Percentiles rank a stretch among this genome's conserved stretches.
These are phyloP conservation scores for Fagus crenata DNA, from an alignment of 306 rosid species.

Conservation along the genomic window DNA sequence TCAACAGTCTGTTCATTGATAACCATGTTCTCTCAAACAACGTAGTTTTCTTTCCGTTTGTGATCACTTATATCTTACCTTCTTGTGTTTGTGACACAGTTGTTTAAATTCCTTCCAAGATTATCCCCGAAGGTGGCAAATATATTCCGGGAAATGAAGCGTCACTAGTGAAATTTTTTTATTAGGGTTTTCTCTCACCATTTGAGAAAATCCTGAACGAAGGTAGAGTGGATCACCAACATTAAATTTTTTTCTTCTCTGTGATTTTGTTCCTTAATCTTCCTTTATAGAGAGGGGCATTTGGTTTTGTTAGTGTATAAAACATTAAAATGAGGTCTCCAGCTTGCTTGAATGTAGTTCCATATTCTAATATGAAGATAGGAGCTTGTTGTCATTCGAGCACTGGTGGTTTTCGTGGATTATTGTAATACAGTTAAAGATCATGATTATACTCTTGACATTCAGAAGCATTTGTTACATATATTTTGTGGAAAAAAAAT, in stretches of 20 bases:
- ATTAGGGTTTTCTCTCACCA: background rate
- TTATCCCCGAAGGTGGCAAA: slow-evolving; percentile 79
- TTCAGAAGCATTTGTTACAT: no score
- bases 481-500: background rate
- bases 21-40: background rate
- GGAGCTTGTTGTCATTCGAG: background rate
- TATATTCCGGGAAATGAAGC: slow-evolving; percentile 76
- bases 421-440: background rate
- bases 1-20: background rate
- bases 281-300: background rate
- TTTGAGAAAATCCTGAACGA: background rate
- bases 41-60: background rate
- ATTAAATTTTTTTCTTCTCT: no score
- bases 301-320: background rate
- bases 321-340: background rate
- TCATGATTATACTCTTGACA: no score
- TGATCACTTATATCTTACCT: slow-evolving; percentile 3
- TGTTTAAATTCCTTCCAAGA: slow-evolving; percentile 86
- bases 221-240: background rate
- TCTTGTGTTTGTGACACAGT: slow-evolving; percentile 47
- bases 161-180: slow-evolving; percentile 54
- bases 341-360: background rate
- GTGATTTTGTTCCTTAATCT: background rate
- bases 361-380: background rate
- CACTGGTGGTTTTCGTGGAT: background rate